A percentile compares a stretch with the other conserved stretches of the same genome.
phyloP scores from a whole-genome alignment of 495 filamentous ascomycete genomes.

The Amniculicola lignicola region DNA sequence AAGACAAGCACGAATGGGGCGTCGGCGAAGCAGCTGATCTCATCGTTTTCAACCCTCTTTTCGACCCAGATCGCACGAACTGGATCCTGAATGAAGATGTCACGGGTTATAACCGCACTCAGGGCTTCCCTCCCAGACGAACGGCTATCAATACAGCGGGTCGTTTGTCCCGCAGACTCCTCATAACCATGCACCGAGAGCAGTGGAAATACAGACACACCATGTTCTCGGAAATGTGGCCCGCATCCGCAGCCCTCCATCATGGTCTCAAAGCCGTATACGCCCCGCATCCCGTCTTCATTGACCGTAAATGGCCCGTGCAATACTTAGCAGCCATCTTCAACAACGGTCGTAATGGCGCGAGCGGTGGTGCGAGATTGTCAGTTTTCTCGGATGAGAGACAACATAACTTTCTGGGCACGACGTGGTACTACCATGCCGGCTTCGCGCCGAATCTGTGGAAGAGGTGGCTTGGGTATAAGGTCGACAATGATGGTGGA shows the following conservation, averaged over 20 bases:
- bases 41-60: constrained; percentile 90
- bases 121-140: constrained; percentile 69
- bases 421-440: constrained; percentile 94
- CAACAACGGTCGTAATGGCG: constrained; percentile 81
- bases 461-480: constrained; percentile 80
- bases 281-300: constrained; percentile 84
- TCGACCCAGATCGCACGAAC: constrained; percentile 81
- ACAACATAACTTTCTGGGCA: constrained; percentile 85
- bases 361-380: constrained; percentile 66
- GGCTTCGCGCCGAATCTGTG: constrained; percentile 80
- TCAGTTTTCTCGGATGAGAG: constrained; percentile 73
- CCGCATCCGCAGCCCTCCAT: constrained; percentile 77
- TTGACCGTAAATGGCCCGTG: constrained; percentile 86
- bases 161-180: constrained; percentile 75
- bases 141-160: constrained; percentile 84
- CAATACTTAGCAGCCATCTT: constrained; percentile 75
- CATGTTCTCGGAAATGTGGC: constrained; percentile 97
- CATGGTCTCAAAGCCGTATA: constrained; percentile 95
- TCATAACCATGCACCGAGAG: constrained; percentile 85
- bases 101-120: constrained; percentile 77
- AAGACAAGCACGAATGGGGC: constrained; percentile 83
- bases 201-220: constrained; percentile 75
- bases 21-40: constrained; percentile 90
- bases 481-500: constrained; percentile 80
- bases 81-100: constrained; percentile 87